Base-by-base conservation (phyloP, 441 rosid species). In the Populus hybrid region DNA sequence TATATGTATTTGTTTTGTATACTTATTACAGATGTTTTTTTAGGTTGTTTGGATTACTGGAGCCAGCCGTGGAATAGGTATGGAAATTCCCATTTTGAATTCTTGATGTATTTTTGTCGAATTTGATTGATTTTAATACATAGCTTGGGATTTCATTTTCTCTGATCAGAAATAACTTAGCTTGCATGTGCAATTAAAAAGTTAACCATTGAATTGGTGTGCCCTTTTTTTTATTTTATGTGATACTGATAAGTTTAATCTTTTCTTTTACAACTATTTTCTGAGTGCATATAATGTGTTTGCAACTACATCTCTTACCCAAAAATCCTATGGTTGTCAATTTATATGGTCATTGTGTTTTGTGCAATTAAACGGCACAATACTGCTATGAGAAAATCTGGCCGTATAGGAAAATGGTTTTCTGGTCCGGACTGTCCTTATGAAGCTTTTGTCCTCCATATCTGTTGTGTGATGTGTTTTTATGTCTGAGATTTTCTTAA, bases 41-140 rank as follows among this genome's bases (percentile, higher is more conserved):
- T 68, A 91, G 98, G 98, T 94, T 35, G 83, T 93, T 33, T 94
- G 99, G 99, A 91, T 94, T 69, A 94, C 99, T 67, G 98, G 99
- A 24, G 97, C 98, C 53, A 92, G 98, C 81, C 94, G 98, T 45
- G 99, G 99, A 71, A 94, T 94, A 50, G 99, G 99, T 93, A 85
- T 59, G 11, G 66, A 29, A 5, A 10, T 68, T 45, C 42, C 12
- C 21, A 0, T 24, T 40, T 67, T 28, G 21, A 24, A 1, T 31
- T 70, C 56, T 45, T 75, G n/a, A 61, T 69, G 20, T 38, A 45
- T 28, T 11, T 18, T 75, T 18, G 7, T 75, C n/a, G 67, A 77
- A 4, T 35, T 69, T 36, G 29, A 45, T 12, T 4, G 18, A 45
- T 45, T 14, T 12, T 45, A 45, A 11, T 45, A 45, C 53, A 45